Evolutionary conservation across 164 flowering plant genomes (phyloP).

Genomic region (grape (Vitis vinifera)): ASM3070453v1 NC_081809.1:12529501-12530000

Average conservation of each 20-base stretch:
- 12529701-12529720: slow-evolving; percentile 69
- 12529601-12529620: neutral
- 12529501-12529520: slow-evolving; percentile 27
- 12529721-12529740: slow-evolving; percentile 78
- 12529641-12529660: slow-evolving; percentile 55
- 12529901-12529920: too few species aligned
- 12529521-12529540: slow-evolving; percentile 98
- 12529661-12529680: slow-evolving; percentile 89
- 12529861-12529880: too few species aligned
- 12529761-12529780: neutral
- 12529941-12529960: too few species aligned
- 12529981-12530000: too few species aligned
- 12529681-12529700: slow-evolving; percentile 80
- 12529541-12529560: slow-evolving; percentile 89
- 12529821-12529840: too few species aligned
- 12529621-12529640: neutral
- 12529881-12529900: too few species aligned
- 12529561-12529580: slow-evolving; percentile 12
- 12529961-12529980: too few species aligned
- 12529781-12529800: too few species aligned
- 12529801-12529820: too few species aligned
- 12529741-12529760: slow-evolving; percentile 20
- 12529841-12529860: too few species aligned
- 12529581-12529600: neutral
- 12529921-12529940: too few species aligned